Percentiles rank a stretch among this genome's conserved stretches.
These are phyloP conservation scores for Saccharata proteae DNA, from an alignment of 2,329 filamentous ascomycete species.

Conservation along the genomic window DNA sequence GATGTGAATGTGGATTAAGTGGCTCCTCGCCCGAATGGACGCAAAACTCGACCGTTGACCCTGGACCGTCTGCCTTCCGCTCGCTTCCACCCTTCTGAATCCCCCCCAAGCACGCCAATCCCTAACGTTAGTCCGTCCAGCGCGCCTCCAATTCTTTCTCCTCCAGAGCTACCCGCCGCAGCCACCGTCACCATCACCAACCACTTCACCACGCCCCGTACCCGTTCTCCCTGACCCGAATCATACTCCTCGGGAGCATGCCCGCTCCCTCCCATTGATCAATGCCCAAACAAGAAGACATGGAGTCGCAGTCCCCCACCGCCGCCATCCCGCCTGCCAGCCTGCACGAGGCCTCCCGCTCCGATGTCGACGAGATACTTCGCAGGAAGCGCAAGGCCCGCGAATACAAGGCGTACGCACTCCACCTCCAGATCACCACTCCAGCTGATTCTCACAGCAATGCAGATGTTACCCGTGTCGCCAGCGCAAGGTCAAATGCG, in stretches of 20 bases:
- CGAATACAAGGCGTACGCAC: conserved; percentile 31
- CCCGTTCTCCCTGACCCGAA: too few species aligned
- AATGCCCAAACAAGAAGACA: conserved; percentile 6
- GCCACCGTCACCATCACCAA: not conserved
- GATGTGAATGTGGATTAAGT: too few species aligned
- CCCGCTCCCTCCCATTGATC: conserved; percentile 2
- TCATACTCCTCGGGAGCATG: too few species aligned
- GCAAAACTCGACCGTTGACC: too few species aligned
- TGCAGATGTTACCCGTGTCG: conserved; percentile 41
- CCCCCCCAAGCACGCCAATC: too few species aligned
- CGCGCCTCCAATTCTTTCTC: too few species aligned
- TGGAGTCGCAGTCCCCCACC: conserved; percentile 8
- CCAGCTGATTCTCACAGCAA: conserved; percentile 20
- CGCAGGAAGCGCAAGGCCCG: conserved; percentile 38
- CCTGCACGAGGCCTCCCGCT: conserved; percentile 26
- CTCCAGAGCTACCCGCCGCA: not conserved
- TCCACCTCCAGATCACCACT: not conserved
- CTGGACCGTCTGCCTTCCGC: too few species aligned
- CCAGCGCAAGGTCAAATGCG: conserved; percentile 35
- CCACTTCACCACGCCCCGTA: not conserved
- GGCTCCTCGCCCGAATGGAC: too few species aligned
- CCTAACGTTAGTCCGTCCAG: too few species aligned
- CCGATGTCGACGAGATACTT: conserved; percentile 38
- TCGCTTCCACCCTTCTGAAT: too few species aligned
- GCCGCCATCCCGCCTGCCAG: conserved; percentile 3